A percentile compares a stretch with the other conserved stretches of the same genome.
phyloP scores from a whole-genome alignment of 2,329 filamentous ascomycete species.

The Mycosphaerelloides madeirae region DNA sequence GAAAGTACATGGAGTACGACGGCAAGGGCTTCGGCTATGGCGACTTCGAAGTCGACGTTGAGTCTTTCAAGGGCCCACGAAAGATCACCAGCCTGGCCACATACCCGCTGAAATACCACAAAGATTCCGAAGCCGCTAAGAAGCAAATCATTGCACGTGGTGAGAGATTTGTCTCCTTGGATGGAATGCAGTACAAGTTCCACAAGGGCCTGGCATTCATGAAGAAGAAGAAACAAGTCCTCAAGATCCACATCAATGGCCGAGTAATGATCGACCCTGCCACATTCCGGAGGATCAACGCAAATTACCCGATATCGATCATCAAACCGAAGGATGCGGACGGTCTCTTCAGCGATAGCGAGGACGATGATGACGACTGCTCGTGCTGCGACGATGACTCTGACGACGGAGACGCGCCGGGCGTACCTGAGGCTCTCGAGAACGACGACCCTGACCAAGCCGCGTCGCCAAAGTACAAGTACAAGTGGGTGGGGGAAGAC shows the following conservation, averaged over 20 bases:
- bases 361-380: conserved; percentile 40
- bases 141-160: conserved; percentile 70
- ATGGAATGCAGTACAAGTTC: conserved; percentile 75
- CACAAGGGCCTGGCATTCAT: conserved; percentile 81
- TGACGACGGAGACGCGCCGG: conserved; percentile 38
- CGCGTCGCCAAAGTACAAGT: conserved; percentile 34
- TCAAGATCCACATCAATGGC: conserved; percentile 80
- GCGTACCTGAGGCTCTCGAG: conserved; percentile 45
- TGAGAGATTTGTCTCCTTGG: conserved; percentile 75
- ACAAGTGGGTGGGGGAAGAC: conserved; percentile 45
- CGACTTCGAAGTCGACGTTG: conserved; percentile 63
- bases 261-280: conserved; percentile 83
- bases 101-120: conserved; percentile 77
- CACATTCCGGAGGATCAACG: conserved; percentile 76
- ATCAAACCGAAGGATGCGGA: conserved; percentile 61
- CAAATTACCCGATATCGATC: conserved; percentile 74
- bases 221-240: conserved; percentile 69
- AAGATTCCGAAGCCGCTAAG: conserved; percentile 61
- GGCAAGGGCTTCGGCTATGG: conserved; percentile 80
- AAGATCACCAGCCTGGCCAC: conserved; percentile 75
- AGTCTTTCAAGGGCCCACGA: conserved; percentile 71
- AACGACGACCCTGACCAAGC: conserved; percentile 49
- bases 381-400: conserved; percentile 38
- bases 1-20: conserved; percentile 78
- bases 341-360: conserved; percentile 48